These are phyloP conservation scores for Trypanosoma cruzi DNA, from an alignment of 208 protist species.

Conservation along the genomic window DNA sequence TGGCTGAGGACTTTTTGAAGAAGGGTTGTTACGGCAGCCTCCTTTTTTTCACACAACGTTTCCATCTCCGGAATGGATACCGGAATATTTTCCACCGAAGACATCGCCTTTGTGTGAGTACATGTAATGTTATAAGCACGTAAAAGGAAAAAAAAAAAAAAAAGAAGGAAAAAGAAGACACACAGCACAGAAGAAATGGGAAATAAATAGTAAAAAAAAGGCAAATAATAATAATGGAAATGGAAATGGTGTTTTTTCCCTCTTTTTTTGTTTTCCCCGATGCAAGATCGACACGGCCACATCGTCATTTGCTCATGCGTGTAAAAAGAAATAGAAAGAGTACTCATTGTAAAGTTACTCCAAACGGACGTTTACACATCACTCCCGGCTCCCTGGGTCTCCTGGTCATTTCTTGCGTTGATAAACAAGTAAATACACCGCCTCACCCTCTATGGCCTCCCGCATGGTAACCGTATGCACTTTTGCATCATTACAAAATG, in stretches of 20 bases:
- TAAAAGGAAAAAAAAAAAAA: neutral
- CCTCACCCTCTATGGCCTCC: conserved; percentile 44
- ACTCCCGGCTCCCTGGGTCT: neutral
- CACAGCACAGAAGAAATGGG: neutral
- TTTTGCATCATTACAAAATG: conserved; percentile 76
- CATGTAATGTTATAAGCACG: conserved; percentile 8
- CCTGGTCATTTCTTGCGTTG: conserved; percentile 32
- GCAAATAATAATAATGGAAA: neutral
- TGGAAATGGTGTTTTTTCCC: no score
- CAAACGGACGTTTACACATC: neutral
- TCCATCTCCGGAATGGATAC: conserved; percentile 58
- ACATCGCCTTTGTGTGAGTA: conserved; percentile 28
- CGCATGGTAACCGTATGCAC: conserved; percentile 28
- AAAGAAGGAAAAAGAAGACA: neutral
- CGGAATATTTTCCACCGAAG: conserved; percentile 40
- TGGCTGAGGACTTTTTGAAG: conserved; percentile 29
- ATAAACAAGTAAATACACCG: conserved; percentile 84
- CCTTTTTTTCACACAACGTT: conserved; percentile 29
- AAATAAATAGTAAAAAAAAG: conserved; percentile 16
- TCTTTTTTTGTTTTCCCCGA: no score
- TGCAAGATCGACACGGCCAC: no score
- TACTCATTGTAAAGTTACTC: neutral
- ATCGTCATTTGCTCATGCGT: no score
- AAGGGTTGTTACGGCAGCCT: conserved; percentile 38
- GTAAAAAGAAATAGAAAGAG: no score